Evolutionary conservation across 2,329 filamentous ascomycete species (phyloP).

Genomic region (Xylariaceae sp.): DNA sequence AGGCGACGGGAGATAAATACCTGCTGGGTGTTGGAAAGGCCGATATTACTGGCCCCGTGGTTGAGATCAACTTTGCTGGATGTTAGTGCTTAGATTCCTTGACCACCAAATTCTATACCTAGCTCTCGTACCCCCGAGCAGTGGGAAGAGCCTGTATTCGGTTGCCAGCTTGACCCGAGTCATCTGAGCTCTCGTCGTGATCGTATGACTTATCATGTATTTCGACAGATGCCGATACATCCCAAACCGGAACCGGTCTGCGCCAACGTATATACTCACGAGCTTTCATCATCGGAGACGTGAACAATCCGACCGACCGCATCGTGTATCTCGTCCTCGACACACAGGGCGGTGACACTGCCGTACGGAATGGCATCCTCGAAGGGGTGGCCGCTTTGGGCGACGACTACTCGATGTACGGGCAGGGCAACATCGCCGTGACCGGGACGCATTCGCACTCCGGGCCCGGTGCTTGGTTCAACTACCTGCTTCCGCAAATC

Average conservation of each 20-base stretch:
- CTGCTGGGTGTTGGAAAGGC: conserved; percentile 50
- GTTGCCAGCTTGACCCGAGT: too few species aligned
- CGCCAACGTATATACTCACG: conserved; percentile 82
- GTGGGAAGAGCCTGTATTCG: too few species aligned
- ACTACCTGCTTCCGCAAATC: conserved; percentile 86
- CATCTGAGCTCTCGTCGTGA: too few species aligned
- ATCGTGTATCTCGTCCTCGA: conserved; percentile 88
- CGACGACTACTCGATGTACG: conserved; percentile 68
- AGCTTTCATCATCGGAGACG: conserved; percentile 77
- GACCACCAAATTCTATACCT: neutral
- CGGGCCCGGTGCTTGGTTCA: conserved; percentile 85
- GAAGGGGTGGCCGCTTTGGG: conserved; percentile 66
- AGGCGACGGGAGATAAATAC: conserved; percentile 36
- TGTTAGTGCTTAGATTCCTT: conserved; percentile 38
- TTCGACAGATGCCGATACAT: conserved; percentile 10
- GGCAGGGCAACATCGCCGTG: conserved; percentile 76
- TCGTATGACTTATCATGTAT: too few species aligned
- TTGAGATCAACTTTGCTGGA: conserved; percentile 86
- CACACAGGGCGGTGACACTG: conserved; percentile 80
- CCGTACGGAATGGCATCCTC: conserved; percentile 77
- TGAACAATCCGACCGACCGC: conserved; percentile 60
- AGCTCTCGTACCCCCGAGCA: neutral
- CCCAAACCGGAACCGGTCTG: conserved; percentile 75
- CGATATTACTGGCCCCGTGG: conserved; percentile 65
- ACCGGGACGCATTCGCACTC: conserved; percentile 90